Conservation (phyloP, 306 rosid genomes). For the Alnus glutinosa region DNA sequence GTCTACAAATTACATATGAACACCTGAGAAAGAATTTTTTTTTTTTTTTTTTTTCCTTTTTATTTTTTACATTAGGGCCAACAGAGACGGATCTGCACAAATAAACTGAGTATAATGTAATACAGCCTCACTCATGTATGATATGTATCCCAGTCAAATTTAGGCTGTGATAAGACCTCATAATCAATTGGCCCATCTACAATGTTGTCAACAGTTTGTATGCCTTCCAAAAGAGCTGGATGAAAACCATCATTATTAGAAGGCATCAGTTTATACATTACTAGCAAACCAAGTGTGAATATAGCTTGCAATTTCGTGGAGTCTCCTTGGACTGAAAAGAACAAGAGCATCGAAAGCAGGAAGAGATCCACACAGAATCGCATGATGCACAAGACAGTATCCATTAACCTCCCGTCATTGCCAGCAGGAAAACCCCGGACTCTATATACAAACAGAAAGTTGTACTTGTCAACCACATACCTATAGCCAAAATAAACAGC, state of each 20-base stretch:
- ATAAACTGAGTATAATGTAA: slow-evolving; percentile 12
- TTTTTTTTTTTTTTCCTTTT: slow-evolving; percentile 3
- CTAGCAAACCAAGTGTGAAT: slow-evolving; percentile 83
- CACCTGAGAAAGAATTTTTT: slow-evolving; percentile 25
- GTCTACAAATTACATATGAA: slow-evolving; percentile 16
- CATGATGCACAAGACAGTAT: slow-evolving; percentile 85
- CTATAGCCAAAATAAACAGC: slow-evolving; percentile 88
- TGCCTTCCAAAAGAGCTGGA: slow-evolving; percentile 64
- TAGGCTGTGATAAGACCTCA: slow-evolving; percentile 84
- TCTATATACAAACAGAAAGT: slow-evolving; percentile 87
- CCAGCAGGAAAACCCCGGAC: slow-evolving; percentile 95
- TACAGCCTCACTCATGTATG: slow-evolving; percentile 48
- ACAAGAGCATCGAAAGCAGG: slow-evolving; percentile 85
- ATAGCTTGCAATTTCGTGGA: slow-evolving; percentile 93
- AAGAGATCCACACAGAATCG: slow-evolving; percentile 86
- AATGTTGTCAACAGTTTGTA: slow-evolving; percentile 73
- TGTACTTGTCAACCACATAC: slow-evolving; percentile 94
- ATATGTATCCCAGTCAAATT: slow-evolving; percentile 86
- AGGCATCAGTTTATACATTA: slow-evolving; percentile 73
- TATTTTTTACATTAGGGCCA: background rate
- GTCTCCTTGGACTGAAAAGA: slow-evolving; percentile 91
- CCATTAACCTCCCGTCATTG: slow-evolving; percentile 91
- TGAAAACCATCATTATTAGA: slow-evolving; percentile 58
- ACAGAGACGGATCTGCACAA: slow-evolving; percentile 27
- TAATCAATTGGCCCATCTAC: slow-evolving; percentile 82